These are phyloP conservation scores for Apiospora pterosperma DNA, from an alignment of 2,329 filamentous ascomycete genomes.

Conservation along the genomic window DNA sequence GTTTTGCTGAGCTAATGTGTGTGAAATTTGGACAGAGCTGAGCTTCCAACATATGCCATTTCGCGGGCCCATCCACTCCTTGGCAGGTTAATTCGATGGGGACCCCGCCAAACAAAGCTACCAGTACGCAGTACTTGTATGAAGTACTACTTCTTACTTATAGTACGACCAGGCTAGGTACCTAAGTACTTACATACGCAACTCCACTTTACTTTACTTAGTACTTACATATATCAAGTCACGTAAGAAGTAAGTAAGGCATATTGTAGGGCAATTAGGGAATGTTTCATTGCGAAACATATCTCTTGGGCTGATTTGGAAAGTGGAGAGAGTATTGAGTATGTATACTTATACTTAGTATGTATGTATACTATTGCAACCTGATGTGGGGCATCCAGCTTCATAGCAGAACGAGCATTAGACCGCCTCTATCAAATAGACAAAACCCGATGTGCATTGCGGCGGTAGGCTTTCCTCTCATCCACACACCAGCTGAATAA, in stretches of 20 bases:
- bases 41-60: not conserved
- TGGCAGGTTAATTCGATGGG: not conserved
- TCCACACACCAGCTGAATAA: not conserved
- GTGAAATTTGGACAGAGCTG: not conserved
- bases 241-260: not conserved
- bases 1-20: not conserved
- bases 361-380: not conserved
- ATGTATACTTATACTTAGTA: not conserved
- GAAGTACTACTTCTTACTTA: no score
- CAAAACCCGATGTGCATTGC: not conserved
- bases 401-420: not conserved
- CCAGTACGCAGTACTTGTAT: no score
- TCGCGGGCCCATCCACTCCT: not conserved
- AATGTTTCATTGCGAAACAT: not conserved
- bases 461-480: not conserved
- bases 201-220: not conserved
- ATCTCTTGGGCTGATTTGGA: not conserved
- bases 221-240: no score
- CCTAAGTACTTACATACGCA: no score
- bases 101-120: not conserved
- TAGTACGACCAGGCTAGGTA: no score
- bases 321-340: not conserved
- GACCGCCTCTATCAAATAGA: not conserved
- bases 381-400: not conserved
- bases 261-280: not conserved